Evolutionary conservation across 2,329 filamentous ascomycete genomes (phyloP).

Genomic region (Trichoderma koningii): DNA sequence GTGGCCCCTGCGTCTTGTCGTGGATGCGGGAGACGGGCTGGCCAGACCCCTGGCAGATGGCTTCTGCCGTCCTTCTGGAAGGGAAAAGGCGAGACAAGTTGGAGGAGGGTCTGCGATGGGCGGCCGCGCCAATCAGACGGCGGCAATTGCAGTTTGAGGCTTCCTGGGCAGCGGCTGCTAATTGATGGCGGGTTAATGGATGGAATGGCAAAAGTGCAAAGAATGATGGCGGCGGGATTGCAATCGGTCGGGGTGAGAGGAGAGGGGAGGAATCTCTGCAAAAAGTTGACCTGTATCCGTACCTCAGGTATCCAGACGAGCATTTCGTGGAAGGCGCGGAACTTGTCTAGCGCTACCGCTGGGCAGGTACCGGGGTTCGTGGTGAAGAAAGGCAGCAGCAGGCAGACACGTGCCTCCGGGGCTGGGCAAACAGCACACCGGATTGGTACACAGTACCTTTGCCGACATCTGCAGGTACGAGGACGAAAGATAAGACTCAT

Average conservation of each 20-base stretch:
- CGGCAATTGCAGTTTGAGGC: not conserved
- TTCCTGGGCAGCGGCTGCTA: constrained; percentile 2
- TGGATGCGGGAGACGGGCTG: constrained; percentile 24
- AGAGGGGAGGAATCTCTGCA: not conserved
- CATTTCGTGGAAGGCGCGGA: not conserved
- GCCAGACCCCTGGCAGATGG: constrained; percentile 16
- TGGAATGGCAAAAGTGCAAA: not conserved
- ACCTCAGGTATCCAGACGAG: no score
- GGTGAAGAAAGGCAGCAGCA: not conserved
- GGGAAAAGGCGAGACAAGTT: constrained; percentile 21
- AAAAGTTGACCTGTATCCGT: not conserved
- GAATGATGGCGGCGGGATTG: constrained; percentile 1
- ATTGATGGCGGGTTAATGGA: constrained; percentile 1
- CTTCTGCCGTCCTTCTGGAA: constrained; percentile 29
- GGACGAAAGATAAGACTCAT: not conserved
- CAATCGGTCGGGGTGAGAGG: constrained; percentile 1
- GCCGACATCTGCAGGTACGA: not conserved
- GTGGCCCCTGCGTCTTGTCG: constrained; percentile 23
- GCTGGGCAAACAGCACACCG: not conserved
- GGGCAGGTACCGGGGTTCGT: constrained; percentile 16
- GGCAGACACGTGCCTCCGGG: constrained; percentile 3
- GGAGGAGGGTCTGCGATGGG: not conserved
- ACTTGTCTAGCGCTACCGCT: constrained; percentile 13
- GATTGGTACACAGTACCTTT: not conserved
- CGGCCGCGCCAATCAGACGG: constrained; percentile 8